These are phyloP conservation scores for Colletotrichum higginsianum DNA, from an alignment of 2,329 filamentous ascomycete genomes.

Conservation along the genomic window DNA sequence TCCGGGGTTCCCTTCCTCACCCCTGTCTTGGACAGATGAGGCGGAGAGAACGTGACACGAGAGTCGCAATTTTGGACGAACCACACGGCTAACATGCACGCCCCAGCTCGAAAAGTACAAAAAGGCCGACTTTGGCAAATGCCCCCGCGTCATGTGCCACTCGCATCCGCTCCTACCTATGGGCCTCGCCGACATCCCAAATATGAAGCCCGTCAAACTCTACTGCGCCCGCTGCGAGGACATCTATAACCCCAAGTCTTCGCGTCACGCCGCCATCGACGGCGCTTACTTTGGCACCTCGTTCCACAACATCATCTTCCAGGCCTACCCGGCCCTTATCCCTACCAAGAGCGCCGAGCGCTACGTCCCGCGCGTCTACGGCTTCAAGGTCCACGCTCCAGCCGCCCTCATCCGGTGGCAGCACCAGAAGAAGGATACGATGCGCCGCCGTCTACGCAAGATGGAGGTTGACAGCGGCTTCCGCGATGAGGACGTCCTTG, in stretches of 20 bases:
- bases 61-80: not conserved
- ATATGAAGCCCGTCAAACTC: conserved; percentile 92
- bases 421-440: conserved; percentile 82
- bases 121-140: conserved; percentile 97
- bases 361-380: conserved; percentile 92
- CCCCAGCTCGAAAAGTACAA: conserved; percentile 97
- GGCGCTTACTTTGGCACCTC: conserved; percentile 98
- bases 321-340: conserved; percentile 93
- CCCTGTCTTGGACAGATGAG: not conserved
- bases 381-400: conserved; percentile 93
- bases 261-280: conserved; percentile 93
- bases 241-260: conserved; percentile 98
- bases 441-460: conserved; percentile 81
- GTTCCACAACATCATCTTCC: conserved; percentile 99
- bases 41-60: not conserved
- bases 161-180: conserved; percentile 94
- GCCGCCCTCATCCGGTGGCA: conserved; percentile 95
- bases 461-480: conserved; percentile 86
- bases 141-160: conserved; percentile 94
- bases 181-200: conserved; percentile 91
- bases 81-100: not conserved
- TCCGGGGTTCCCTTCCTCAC: conserved; percentile 15
- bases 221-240: conserved; percentile 99
- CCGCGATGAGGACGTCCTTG: conserved; percentile 75
- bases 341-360: conserved; percentile 88